Percentiles rank a stretch among this genome's conserved stretches.
These are phyloP conservation scores for Hansenula sp. DNA, from an alignment of 1,139 yeast species.

Conservation along the genomic window DNA sequence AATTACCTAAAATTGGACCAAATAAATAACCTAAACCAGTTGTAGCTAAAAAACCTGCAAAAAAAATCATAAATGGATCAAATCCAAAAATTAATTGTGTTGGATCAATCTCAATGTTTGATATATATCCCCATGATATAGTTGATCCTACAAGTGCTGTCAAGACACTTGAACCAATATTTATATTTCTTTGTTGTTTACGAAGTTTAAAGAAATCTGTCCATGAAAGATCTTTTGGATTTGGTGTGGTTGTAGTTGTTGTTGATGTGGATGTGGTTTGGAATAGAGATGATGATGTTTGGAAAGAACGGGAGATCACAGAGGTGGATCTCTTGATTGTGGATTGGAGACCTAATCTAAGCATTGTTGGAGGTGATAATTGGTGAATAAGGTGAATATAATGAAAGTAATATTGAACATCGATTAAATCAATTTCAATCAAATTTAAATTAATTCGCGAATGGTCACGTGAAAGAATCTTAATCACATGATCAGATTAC, in stretches of 20 bases:
- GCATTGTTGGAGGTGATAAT: too few relatives aligned
- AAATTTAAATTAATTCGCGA: too few relatives aligned
- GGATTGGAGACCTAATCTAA: conserved; percentile 1
- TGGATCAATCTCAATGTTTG: conserved; percentile 78
- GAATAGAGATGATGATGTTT: background rate
- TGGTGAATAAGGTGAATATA: too few relatives aligned
- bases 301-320: background rate
- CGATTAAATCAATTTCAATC: too few relatives aligned
- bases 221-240: conserved; percentile 43
- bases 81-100: conserved; percentile 80
- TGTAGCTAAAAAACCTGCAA: conserved; percentile 59
- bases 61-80: conserved; percentile 78
- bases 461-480: too few relatives aligned
- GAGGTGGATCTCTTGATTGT: background rate
- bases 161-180: conserved; percentile 59
- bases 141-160: conserved; percentile 68
- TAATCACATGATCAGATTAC: too few relatives aligned
- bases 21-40: conserved; percentile 76
- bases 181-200: conserved; percentile 68
- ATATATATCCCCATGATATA: conserved; percentile 71
- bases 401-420: too few relatives aligned
- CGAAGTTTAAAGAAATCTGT: conserved; percentile 71
- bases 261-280: too few relatives aligned
- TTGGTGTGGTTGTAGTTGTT: background rate
- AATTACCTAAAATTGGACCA: conserved; percentile 81